Evolutionary conservation across 2,329 filamentous ascomycete genomes (phyloP).

Genomic region (Huntiella moniliformis): DNA sequence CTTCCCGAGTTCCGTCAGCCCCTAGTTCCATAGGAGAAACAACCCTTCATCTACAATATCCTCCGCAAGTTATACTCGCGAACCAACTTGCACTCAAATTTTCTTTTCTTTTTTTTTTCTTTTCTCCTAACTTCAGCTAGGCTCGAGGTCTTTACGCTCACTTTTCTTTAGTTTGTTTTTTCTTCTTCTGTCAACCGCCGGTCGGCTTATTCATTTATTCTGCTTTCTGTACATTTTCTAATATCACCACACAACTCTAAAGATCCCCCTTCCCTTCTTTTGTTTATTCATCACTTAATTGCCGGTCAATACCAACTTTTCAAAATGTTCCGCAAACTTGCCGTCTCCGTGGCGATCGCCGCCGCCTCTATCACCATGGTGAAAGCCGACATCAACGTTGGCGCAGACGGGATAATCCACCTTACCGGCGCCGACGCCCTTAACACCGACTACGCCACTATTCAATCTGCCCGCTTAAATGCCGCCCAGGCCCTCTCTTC

Average conservation of each 20-base stretch:
- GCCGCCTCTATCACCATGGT: conserved; percentile 10
- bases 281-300: neutral
- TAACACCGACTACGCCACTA: conserved; percentile 9
- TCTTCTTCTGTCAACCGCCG: neutral
- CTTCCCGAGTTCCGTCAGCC: no score
- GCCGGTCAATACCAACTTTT: neutral
- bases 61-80: no score
- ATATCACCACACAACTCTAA: neutral
- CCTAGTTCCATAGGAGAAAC: no score
- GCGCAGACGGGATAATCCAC: conserved; percentile 4
- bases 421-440: conserved; percentile 11
- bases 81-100: neutral
- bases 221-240: neutral
- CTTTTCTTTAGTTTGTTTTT: conserved; percentile 3
- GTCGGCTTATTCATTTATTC: neutral
- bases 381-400: conserved; percentile 6
- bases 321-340: conserved; percentile 11
- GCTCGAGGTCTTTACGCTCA: neutral
- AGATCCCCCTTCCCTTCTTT: neutral
- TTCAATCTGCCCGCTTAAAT: conserved; percentile 7
- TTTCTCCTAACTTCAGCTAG: neutral
- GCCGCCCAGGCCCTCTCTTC: neutral
- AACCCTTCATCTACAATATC: no score
- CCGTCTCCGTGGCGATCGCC: conserved; percentile 10
- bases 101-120: conserved; percentile 3